Percentiles rank a stretch among this genome's conserved stretches.
phyloP scores from a whole-genome alignment of 202 grass and related monocot species.

The Zoysia matrella region DNA sequence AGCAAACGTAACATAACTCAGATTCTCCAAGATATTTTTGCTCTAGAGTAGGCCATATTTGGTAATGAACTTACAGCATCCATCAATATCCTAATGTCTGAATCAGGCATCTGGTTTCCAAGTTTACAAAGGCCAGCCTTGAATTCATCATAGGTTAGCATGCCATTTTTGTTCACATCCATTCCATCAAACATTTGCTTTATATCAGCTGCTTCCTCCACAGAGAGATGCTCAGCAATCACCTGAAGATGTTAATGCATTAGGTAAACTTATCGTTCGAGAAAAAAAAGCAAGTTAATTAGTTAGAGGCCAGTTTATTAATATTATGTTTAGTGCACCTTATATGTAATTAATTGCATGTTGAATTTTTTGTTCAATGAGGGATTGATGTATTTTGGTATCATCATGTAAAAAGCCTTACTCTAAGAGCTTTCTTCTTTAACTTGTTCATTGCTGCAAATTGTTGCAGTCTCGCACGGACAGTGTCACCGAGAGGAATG shows the following conservation, averaged over 20 bases:
- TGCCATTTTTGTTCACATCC: conserved; percentile 72
- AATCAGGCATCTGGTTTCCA: conserved; percentile 9
- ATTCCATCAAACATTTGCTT: conserved; percentile 81
- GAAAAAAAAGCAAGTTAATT: conserved; percentile 10
- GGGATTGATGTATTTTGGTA: background rate
- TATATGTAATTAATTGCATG: conserved; percentile 2
- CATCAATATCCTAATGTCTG: conserved; percentile 77
- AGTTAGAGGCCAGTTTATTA: background rate
- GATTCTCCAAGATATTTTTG: conserved; percentile 5
- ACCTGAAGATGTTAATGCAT: conserved; percentile 61
- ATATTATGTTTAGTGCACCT: background rate
- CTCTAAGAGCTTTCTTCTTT: conserved; percentile 88
- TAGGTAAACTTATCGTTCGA: conserved; percentile 14
- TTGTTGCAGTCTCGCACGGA: conserved; percentile 80
- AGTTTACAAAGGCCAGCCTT: conserved; percentile 73
- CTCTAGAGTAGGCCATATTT: background rate
- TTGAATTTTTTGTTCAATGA: background rate
- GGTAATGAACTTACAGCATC: conserved; percentile 72
- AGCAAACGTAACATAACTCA: conserved; percentile 26
- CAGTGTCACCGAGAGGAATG: conserved; percentile 78
- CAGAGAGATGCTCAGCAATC: conserved; percentile 80
- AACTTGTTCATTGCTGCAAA: conserved; percentile 97
- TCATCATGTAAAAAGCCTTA: conserved; percentile 45
- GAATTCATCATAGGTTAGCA: conserved; percentile 82
- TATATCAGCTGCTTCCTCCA: conserved; percentile 87